Percentiles rank a stretch among this genome's conserved stretches.
These are phyloP conservation scores for Penicillium brasilianum DNA, from an alignment of 2,329 filamentous ascomycete genomes.

Conservation along the genomic window DNA sequence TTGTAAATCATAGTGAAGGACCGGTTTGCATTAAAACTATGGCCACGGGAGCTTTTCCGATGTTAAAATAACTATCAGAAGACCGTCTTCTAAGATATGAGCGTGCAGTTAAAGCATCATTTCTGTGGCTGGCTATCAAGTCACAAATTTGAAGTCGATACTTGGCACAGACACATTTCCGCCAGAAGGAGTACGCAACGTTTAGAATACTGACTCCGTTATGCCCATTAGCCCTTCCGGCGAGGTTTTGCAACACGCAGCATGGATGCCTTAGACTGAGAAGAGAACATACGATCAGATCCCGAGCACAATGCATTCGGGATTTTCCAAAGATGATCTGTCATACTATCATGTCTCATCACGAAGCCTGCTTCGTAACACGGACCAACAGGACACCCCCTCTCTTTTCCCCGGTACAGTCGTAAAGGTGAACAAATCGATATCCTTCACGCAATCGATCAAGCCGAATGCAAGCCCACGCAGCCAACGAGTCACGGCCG, in stretches of 20 bases:
- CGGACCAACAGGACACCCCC: conserved; percentile 75
- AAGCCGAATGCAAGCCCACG: conserved; percentile 86
- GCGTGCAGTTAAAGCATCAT: background rate
- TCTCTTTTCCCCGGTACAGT: conserved; percentile 68
- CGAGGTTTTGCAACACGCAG: conserved; percentile 7
- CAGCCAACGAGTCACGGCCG: conserved; percentile 76
- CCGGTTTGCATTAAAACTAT: background rate
- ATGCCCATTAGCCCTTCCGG: background rate
- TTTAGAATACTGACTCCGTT: conserved; percentile 1
- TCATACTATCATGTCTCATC: conserved; percentile 1
- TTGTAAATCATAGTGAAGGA: no score
- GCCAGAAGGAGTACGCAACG: background rate
- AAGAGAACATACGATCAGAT: background rate
- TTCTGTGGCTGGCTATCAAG: background rate
- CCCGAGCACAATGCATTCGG: conserved; percentile 1
- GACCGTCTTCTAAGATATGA: background rate
- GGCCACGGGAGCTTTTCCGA: background rate
- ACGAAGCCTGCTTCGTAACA: conserved; percentile 63
- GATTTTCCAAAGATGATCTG: conserved; percentile 12
- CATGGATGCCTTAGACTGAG: conserved; percentile 7
- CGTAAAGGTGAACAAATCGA: conserved; percentile 75
- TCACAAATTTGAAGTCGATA: background rate
- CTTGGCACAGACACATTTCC: background rate
- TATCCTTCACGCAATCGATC: conserved; percentile 79
- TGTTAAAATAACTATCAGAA: background rate